phyloP scores from a whole-genome alignment of 768 basidiomycete species.

The Melanogaster broomeanus region DNA sequence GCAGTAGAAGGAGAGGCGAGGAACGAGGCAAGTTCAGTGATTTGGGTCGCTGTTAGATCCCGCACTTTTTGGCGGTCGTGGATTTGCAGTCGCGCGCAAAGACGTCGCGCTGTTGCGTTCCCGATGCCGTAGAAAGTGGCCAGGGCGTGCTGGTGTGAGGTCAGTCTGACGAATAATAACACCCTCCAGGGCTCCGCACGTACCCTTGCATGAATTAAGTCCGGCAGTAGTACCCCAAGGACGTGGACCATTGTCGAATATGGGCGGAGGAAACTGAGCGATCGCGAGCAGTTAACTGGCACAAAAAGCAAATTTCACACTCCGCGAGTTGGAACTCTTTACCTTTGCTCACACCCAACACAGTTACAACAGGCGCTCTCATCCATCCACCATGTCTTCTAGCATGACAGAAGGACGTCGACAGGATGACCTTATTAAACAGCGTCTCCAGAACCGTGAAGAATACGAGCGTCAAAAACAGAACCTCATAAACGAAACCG shows the following conservation, averaged over 20 bases:
- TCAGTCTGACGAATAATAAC: conserved; percentile 1
- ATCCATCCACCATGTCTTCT: conserved; percentile 58
- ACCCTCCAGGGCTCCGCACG: conserved; percentile 22
- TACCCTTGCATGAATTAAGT: conserved; percentile 76
- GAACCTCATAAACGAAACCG: conserved; percentile 82
- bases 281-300: conserved; percentile 3
- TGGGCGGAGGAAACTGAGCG: neutral
- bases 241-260: conserved; percentile 73
- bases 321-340: conserved; percentile 24
- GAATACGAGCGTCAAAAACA: conserved; percentile 83
- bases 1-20: conserved; percentile 87
- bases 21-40: conserved; percentile 91
- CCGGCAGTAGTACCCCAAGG: conserved; percentile 81
- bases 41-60: conserved; percentile 82
- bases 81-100: conserved; percentile 92
- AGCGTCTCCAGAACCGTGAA: conserved; percentile 76
- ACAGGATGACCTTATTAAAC: conserved; percentile 82
- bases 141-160: conserved; percentile 71
- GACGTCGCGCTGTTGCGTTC: conserved; percentile 66
- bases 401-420: conserved; percentile 84
- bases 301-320: conserved; percentile 16
- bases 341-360: conserved; percentile 4
- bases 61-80: conserved; percentile 83
- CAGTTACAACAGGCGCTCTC: conserved; percentile 38
- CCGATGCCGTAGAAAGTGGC: conserved; percentile 90